These are phyloP conservation scores for Mycosphaerella sp. DNA, from an alignment of 2,329 filamentous ascomycete species.

Conservation along the genomic window DNA sequence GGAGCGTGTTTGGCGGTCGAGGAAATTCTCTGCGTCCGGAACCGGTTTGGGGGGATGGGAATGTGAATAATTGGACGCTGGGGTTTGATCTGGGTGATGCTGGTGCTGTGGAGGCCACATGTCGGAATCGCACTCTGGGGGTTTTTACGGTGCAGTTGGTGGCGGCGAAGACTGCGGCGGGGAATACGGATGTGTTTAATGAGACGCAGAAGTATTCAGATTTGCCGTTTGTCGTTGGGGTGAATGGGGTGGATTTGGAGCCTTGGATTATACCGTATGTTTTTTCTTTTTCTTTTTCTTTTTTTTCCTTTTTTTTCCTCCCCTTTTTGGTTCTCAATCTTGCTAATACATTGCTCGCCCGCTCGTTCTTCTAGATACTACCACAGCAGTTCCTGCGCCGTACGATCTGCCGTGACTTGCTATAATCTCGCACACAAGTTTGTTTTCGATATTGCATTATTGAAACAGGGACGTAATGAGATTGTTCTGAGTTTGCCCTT, in stretches of 20 bases:
- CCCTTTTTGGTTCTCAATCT: background rate
- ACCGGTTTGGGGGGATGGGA: slow-evolving; percentile 40
- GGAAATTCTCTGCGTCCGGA: slow-evolving; percentile 44
- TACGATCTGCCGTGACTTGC: slow-evolving; percentile 54
- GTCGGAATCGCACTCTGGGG: slow-evolving; percentile 40
- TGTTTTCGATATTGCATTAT: slow-evolving; percentile 45
- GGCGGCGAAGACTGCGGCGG: slow-evolving; percentile 55
- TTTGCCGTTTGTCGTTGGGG: slow-evolving; percentile 46
- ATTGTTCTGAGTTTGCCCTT: slow-evolving; percentile 54
- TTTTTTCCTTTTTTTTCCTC: no score
- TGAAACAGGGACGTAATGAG: slow-evolving; percentile 50
- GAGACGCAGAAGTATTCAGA: slow-evolving; percentile 49
- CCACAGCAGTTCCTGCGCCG: slow-evolving; percentile 54
- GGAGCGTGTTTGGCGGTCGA: slow-evolving; percentile 56
- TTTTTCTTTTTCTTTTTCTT: no score
- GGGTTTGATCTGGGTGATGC: slow-evolving; percentile 41
- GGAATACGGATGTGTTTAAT: slow-evolving; percentile 56
- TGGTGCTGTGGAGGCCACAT: slow-evolving; percentile 31
- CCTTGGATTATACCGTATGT: slow-evolving; percentile 53
- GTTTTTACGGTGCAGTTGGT: slow-evolving; percentile 59
- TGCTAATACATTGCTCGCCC: background rate
- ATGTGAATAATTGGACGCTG: slow-evolving; percentile 56
- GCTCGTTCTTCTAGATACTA: slow-evolving; percentile 38
- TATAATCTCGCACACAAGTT: slow-evolving; percentile 58
- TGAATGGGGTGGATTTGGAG: slow-evolving; percentile 43